These are phyloP conservation scores for Cucurbita maxima DNA, from an alignment of 306 rosid species.

Conservation along the genomic window DNA sequence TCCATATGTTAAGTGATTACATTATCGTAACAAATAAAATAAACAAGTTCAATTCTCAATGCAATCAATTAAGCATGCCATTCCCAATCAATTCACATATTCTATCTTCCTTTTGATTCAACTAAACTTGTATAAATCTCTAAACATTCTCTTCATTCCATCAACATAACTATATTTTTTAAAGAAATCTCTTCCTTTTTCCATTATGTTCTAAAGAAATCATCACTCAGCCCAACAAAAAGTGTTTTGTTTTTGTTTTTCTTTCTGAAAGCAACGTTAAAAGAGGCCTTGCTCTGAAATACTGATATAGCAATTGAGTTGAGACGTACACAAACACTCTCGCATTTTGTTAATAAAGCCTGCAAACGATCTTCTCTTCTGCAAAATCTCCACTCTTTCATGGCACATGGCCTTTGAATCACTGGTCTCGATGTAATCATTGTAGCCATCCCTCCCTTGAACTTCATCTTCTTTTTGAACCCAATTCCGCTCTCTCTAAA, in stretches of 20 bases:
- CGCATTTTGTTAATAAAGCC: neutral
- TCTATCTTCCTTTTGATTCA: neutral
- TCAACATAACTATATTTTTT: neutral
- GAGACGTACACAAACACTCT: neutral
- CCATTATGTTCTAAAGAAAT: neutral
- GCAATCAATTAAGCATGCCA: constrained; percentile 1
- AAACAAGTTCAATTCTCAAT: neutral
- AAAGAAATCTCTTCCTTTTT: neutral
- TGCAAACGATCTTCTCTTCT: constrained; percentile 5
- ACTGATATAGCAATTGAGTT: neutral
- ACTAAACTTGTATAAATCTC: neutral
- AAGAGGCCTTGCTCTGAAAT: neutral
- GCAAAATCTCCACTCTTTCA: neutral
- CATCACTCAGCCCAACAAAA: constrained; percentile 2
- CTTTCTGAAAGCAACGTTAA: constrained; percentile 6
- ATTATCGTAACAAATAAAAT: neutral
- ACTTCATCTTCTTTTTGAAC: neutral
- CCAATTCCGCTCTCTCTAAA: neutral
- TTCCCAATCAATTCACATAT: neutral
- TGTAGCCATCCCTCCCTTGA: neutral
- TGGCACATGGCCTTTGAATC: neutral
- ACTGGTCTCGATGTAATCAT: neutral
- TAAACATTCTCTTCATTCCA: neutral
- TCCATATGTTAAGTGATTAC: neutral
- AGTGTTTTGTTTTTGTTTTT: neutral